Evolutionary conservation across 1,139 yeast genomes (phyloP).

Genomic region (Saccharomyces hybrid): DNA sequence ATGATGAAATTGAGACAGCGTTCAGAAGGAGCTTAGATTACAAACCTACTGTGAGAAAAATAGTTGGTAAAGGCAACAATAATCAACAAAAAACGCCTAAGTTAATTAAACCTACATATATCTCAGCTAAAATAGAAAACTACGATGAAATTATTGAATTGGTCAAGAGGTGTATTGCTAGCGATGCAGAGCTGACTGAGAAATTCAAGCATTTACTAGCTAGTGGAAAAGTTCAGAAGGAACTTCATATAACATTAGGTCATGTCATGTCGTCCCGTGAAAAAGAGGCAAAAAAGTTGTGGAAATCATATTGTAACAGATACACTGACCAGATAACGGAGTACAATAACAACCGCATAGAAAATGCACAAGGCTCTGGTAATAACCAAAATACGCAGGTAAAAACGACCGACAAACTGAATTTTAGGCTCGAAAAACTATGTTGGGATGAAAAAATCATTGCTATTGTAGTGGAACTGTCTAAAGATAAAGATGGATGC

Average conservation of each 20-base stretch:
- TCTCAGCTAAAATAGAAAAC: constrained; percentile 31
- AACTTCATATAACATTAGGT: constrained; percentile 72
- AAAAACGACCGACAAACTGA: constrained; percentile 27
- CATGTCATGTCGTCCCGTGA: constrained; percentile 36
- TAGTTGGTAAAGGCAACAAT: constrained; percentile 21
- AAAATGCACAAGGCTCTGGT: neutral
- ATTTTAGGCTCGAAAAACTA: constrained; percentile 38
- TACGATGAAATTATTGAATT: constrained; percentile 8
- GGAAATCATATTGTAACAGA: constrained; percentile 27
- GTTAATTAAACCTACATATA: constrained; percentile 34
- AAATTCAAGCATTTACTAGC: constrained; percentile 29
- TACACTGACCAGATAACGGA: constrained; percentile 9
- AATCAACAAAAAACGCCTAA: constrained; percentile 14
- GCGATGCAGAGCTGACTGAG: neutral
- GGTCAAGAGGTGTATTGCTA: neutral
- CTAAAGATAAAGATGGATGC: constrained; percentile 8
- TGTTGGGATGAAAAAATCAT: constrained; percentile 48
- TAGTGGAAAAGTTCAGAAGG: constrained; percentile 40
- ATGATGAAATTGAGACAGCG: constrained; percentile 35
- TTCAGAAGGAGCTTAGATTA: constrained; percentile 44
- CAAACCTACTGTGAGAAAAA: constrained; percentile 44
- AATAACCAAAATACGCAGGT: neutral
- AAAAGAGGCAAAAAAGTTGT: constrained; percentile 21
- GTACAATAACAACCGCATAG: constrained; percentile 1
- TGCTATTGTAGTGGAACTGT: constrained; percentile 47